Evolutionary conservation across 1,139 yeast genomes (phyloP).

Genomic region (Kazachstania sp.): DNA sequence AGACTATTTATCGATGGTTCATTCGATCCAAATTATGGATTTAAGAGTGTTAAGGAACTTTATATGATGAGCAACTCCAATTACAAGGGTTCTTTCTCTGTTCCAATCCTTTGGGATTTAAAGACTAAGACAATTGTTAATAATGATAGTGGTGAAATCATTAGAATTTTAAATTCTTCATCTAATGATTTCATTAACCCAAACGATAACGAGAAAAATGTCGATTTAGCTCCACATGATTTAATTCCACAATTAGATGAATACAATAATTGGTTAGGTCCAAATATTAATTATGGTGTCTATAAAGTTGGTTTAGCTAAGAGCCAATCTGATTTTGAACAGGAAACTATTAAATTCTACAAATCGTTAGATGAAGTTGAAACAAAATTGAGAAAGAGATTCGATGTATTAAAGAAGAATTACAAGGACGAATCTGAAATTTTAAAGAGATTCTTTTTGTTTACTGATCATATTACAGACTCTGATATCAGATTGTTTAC

Average conservation of each 20-base stretch:
- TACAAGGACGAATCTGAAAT: constrained; percentile 13
- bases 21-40: constrained; percentile 9
- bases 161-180: constrained; percentile 7
- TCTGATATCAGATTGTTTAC: constrained; percentile 77
- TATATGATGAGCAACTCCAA: constrained; percentile 7
- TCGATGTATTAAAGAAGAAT: neutral
- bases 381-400: too few species aligned
- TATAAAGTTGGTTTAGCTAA: constrained; percentile 1
- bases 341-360: too few species aligned
- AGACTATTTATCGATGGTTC: constrained; percentile 11
- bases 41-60: constrained; percentile 7
- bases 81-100: constrained; percentile 8
- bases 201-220: constrained; percentile 1
- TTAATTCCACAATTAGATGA: constrained; percentile 7
- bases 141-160: constrained; percentile 10
- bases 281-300: constrained; percentile 7
- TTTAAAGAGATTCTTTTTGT: constrained; percentile 25
- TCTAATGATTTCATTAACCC: constrained; percentile 5
- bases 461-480: constrained; percentile 64
- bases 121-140: constrained; percentile 9
- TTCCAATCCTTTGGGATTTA: constrained; percentile 9
- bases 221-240: constrained; percentile 9
- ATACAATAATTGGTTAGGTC: constrained; percentile 7
- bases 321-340: too few species aligned
- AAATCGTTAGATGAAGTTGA: too few species aligned